Evolutionary conservation across 2,329 filamentous ascomycete genomes (phyloP), one percentile per base, ranked within the genome.

Genomic region (Dactylellina parvicollis): DNA sequence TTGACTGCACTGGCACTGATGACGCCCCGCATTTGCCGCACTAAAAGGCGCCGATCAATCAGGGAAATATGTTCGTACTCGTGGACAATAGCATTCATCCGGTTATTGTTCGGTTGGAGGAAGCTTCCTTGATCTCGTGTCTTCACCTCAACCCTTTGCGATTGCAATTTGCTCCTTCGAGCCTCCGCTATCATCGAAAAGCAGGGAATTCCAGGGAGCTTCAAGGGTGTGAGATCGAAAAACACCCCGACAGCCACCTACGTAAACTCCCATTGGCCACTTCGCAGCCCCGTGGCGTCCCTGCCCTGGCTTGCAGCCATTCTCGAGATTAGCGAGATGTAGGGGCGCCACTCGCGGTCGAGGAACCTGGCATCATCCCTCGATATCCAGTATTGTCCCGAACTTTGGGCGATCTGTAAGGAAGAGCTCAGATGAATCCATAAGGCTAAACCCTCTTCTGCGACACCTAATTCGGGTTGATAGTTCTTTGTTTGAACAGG

Each of bases 281-380:
- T 36, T 3, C 26, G 3, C 9, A 59, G 26, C 47, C 20, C 38
- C 56, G 64, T 69, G 54, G 52, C 44, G 55, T 69, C 54, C 64
- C 32, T 50, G 42, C 56, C 64, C 64, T 69, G 38, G 54, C 26
- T 54, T 69, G 46, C 64, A 69, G 54, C 36, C 55, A 54, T 20
- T 38, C 55, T n/a, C 40, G 0, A 69, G 64, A 69, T 69, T 69
- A 69, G 64, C 64, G 64, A 69, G 54, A 30, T 46, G 18, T 40
- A 24, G 5, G 24, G n/a, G 34, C 50, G 30, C 52, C 50, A 42
- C 40, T 16, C 4, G 22, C 14, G n/a, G 5, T 30, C 14, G 20
- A 26, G 24, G 7, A 26, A 9, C 16, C 22, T n/a, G 24, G 14
- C 44, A 10, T 49, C 28, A 12, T 12, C 9, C n/a, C n/a, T 8